Percentiles rank a stretch among this genome's conserved stretches.
Conservation (phyloP, 2,329 filamentous ascomycete genomes). For the Blastomyces gilchristii region DNA sequence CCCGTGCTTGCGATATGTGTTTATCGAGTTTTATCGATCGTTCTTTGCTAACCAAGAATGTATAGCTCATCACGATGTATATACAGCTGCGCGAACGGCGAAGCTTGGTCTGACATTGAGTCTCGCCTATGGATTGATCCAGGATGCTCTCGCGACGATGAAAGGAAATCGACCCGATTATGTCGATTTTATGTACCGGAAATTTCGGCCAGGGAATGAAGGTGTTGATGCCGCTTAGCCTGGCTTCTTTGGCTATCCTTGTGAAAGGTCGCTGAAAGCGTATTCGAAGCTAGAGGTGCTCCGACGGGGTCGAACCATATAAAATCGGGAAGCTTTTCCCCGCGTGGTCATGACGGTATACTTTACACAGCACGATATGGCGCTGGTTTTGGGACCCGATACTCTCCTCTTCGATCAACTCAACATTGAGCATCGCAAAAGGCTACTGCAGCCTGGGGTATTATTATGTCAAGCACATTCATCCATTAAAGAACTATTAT, state of each 20-base stretch:
- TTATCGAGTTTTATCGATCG: neutral
- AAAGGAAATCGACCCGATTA: constrained; percentile 67
- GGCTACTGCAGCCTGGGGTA: no score
- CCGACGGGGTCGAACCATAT: no score
- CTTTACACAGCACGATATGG: neutral
- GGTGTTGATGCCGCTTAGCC: neutral
- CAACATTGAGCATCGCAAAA: neutral
- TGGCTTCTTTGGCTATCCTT: neutral
- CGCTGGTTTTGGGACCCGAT: neutral
- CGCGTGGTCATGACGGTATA: neutral
- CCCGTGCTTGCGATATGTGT: constrained; percentile 3
- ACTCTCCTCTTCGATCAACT: neutral
- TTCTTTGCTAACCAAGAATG: constrained; percentile 11
- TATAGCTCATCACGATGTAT: constrained; percentile 67
- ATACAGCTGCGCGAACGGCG: constrained; percentile 66
- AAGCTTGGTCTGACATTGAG: constrained; percentile 71
- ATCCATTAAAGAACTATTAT: neutral
- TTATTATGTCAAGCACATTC: neutral
- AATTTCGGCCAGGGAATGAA: constrained; percentile 2
- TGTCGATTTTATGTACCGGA: constrained; percentile 31
- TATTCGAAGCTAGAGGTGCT: neutral
- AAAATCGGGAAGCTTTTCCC: neutral
- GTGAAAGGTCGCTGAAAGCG: neutral
- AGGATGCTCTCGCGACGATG: constrained; percentile 61
- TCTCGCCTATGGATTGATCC: constrained; percentile 65